Evolutionary conservation across 371 early-diverging fungal species (phyloP), one percentile per base, ranked within the genome.

Genomic region (Sanchytrium tribonematis): DNA sequence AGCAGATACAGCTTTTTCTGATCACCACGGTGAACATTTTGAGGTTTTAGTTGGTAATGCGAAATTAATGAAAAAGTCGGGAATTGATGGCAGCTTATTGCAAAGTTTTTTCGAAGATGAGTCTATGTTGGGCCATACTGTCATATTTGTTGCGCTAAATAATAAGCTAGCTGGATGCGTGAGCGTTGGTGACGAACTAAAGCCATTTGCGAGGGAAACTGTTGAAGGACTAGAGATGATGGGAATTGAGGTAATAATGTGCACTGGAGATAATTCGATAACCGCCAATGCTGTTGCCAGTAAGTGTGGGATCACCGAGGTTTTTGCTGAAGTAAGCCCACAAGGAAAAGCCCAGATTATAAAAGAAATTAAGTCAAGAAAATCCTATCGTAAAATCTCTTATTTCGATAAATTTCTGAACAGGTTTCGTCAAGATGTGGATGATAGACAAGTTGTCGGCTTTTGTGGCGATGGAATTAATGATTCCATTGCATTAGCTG

Each of bases 381-480:
- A n/a, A 48, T 48, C 48, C 48, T n/a, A 16, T 48, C 48, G 48
- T n/a, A 48, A 12, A 67, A 67, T n/a, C n/a, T n/a, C n/a, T n/a
- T n/a, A n/a, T n/a, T n/a, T n/a, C n/a, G n/a, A n/a, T n/a, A n/a
- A n/a, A n/a, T n/a, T n/a, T n/a, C n/a, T n/a, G n/a, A n/a, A n/a
- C n/a, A 71, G 78, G 22, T 79, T 73, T 72, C 31, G 82, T 71
- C 70, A 75, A 68, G 72, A 73, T 73, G 72, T 83, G 69, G 68
- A 70, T 31, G 88, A 74, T 30, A 29, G 85, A 2, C 76, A 82
- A 67, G 74, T 80, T 0, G 90, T 96, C 5, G 93, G 91, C 17
- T 91, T 97, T 91, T 85, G 93, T 5, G 99, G 99, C 17, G 99
- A 99, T 76, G 99, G 99, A 31, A 89, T 96, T 74, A 98, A 98